phyloP scores from a whole-genome alignment of 2,329 filamentous ascomycete genomes.

The Fusarium sp. region DNA sequence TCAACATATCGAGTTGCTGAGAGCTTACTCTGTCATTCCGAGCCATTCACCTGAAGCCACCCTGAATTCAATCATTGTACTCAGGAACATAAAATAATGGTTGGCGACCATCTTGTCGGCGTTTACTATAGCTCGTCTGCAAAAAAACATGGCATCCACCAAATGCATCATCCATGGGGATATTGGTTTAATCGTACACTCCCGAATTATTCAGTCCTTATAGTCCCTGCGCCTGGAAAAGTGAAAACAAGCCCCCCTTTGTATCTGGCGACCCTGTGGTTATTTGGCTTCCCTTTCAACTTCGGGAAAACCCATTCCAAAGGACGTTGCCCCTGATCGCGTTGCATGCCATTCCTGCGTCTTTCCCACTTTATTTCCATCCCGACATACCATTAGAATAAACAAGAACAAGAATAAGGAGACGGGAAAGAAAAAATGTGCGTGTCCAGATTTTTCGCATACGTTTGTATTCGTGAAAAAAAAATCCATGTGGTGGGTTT shows the following conservation, averaged over 20 bases:
- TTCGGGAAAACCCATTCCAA: conserved; percentile 2
- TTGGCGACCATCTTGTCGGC: conserved; percentile 12
- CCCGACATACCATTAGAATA: conserved; percentile 35
- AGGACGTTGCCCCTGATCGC: conserved; percentile 10
- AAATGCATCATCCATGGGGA: conserved; percentile 32
- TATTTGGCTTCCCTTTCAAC: conserved; percentile 2
- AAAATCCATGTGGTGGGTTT: conserved; percentile 15
- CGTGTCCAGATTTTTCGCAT: conserved; percentile 23
- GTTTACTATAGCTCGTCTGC: conserved; percentile 26
- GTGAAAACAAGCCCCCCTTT: conserved; percentile 13
- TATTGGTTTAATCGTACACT: conserved; percentile 35
- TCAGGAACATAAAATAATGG: neutral
- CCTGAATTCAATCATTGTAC: too few species aligned
- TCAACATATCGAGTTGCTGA: too few species aligned
- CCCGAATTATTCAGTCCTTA: conserved; percentile 10
- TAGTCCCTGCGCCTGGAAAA: conserved; percentile 33
- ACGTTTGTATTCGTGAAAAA: conserved; percentile 34
- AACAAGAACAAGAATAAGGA: conserved; percentile 20
- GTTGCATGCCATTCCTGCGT: conserved; percentile 25
- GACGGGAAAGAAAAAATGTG: conserved; percentile 8
- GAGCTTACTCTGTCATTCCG: too few species aligned
- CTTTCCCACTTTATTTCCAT: conserved; percentile 29
- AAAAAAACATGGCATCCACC: conserved; percentile 32
- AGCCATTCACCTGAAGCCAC: too few species aligned
- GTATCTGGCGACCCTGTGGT: conserved; percentile 11